Evolutionary conservation across 176 grass and related monocot genomes (phyloP), one percentile per base, ranked within the genome.

Genomic region (Carex littledalei): DNA sequence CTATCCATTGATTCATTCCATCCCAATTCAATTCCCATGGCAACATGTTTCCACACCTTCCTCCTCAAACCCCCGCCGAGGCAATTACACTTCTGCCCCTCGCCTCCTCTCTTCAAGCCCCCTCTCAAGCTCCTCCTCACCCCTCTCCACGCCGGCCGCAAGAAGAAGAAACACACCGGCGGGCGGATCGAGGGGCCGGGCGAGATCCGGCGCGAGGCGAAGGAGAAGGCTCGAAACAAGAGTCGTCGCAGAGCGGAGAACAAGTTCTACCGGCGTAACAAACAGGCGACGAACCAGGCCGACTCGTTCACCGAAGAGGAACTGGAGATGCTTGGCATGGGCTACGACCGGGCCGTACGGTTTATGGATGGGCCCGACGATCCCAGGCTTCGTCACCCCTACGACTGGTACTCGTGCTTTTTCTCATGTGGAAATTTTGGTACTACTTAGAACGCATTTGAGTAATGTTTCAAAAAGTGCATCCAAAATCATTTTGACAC

Each of bases 351-450:
- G 49, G 47, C 88, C 77, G 93, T 95, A 17, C 91, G 96, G 69
- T 98, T 98, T 89, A 90, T 98, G 93, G 89, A 89, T 21, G 88
- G 93, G 52, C 93, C 93, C 52, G 90, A 98, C 60, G 93, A 98
- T 76, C 95, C 91, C 79, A 72, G 79, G 20, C 95, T 98, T 74
- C 96, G 83, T 57, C 96, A 98, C 65, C 93, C 81, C 16, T 87
- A 93, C 84, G 96, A 98, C 84, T 95, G 96, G 96, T 82, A 81
- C 32, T 13, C 9, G 39, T 47, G 8, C 3, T 12, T 47, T 20
- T 73, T n/a, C 3, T 45, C 35, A 71, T 71, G 3, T 43, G 67
- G 67, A 15, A 37, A 45, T 71, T 71, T 71, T 70, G 26, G 2
- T 34, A 67, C 31, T 70, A 41, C 6, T 69, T 69, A 13, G 34